Evolutionary conservation across 768 basidiomycete genomes (phyloP), one percentile per base, ranked within the genome.

Genomic region (Termitomyces sp.): DNA sequence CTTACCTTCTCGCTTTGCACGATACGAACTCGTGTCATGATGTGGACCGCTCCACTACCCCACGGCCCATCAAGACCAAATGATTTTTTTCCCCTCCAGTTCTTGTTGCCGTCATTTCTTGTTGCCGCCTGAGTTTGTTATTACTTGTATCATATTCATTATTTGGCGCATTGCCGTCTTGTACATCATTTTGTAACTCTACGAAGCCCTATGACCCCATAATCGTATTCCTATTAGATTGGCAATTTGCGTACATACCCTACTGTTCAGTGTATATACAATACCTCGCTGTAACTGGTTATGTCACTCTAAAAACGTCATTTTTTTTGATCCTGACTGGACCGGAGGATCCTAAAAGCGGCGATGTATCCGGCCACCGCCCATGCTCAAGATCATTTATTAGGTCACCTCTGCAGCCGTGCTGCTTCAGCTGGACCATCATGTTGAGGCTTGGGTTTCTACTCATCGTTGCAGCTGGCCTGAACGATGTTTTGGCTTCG

Each of bases 1-100:
- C 79, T 26, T 78, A 79, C 46, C 81, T 92, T 46, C 81, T 92
- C 53, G 80, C 79, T 39, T 76, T 91, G 43, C 90, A 92, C 65
- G 62, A 72, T 49, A 54, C 64, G 20, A 67, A 71, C 20, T 63
- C 67, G 46, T 46, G 67, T 59, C 70, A 69, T 58, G 72, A 74
- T 49, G 58, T 65, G 34, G 74, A 76, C 55, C 62, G 69, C 34
- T 55, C 69, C 32, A 59, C 58, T 14, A 65, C 50, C 42, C 54
- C 70, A 44, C 68, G 69, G 50, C 69, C 73, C 52, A 82, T 83
- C 69, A 74, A 68, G 62, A 82, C 79, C 58, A 72, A 74, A 71
- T 65, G 56, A 59, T 60, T 22, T 42, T 57, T 47, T 57, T 16
- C 63, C 39, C 56, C 62, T 5, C 64, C 41, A 54, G n/a, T n/a